A percentile compares a stretch with the other conserved stretches of the same genome.
These are phyloP conservation scores for Kodamaea fukazawae DNA, from an alignment of 805 yeast genomes.

Conservation along the genomic window DNA sequence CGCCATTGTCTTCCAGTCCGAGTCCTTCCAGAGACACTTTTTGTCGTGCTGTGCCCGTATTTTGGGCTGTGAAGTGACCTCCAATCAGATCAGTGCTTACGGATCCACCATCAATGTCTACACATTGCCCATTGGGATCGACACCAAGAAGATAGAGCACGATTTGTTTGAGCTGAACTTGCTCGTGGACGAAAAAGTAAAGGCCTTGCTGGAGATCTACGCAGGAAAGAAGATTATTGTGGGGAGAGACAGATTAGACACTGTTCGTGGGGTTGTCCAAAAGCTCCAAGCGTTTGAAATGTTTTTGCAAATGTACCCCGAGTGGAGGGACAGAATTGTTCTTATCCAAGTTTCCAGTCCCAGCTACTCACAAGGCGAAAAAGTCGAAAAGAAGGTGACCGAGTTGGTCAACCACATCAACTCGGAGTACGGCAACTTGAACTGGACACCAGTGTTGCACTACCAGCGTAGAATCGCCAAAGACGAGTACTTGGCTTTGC, in stretches of 20 bases:
- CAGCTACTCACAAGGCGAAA: slow-evolving; percentile 56
- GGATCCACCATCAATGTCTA: slow-evolving; percentile 75
- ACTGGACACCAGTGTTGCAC: slow-evolving; percentile 86
- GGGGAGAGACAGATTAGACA: slow-evolving; percentile 90
- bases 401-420: slow-evolving; percentile 83
- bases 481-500: slow-evolving; percentile 83
- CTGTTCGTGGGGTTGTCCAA: slow-evolving; percentile 91
- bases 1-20: slow-evolving; percentile 81
- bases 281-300: slow-evolving; percentile 88
- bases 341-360: slow-evolving; percentile 91
- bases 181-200: slow-evolving; percentile 58
- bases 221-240: slow-evolving; percentile 73
- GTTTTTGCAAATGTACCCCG: slow-evolving; percentile 87
- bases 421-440: slow-evolving; percentile 76
- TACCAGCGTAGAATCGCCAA: slow-evolving; percentile 86
- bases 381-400: slow-evolving; percentile 75
- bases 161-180: slow-evolving; percentile 47
- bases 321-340: slow-evolving; percentile 84
- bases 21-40: slow-evolving; percentile 86
- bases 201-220: slow-evolving; percentile 61
- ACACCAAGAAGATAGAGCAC: slow-evolving; percentile 61
- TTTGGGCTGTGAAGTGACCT: slow-evolving; percentile 72
- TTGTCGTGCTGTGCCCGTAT: slow-evolving; percentile 86
- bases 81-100: slow-evolving; percentile 60
- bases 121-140: slow-evolving; percentile 87